Percentiles rank a stretch among this genome's conserved stretches.
Evolutionary conservation across 768 basidiomycete genomes (phyloP).

Genomic region (Russula dissimulans): DNA sequence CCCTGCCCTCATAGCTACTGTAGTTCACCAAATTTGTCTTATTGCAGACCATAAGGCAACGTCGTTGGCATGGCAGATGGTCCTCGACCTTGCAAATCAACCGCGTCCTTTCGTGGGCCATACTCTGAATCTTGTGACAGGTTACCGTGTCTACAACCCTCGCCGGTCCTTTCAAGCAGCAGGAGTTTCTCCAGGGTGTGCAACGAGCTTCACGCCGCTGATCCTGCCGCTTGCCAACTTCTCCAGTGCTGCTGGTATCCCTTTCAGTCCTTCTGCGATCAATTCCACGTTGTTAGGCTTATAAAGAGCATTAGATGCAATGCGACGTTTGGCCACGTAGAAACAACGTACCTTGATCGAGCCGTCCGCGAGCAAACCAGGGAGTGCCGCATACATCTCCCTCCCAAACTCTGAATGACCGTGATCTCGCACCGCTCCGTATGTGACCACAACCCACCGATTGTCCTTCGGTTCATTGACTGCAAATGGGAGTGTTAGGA

Average conservation of each 20-base stretch:
- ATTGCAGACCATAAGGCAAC: no score
- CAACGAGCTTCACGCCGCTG: slow-evolving; percentile 24
- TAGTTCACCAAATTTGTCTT: no score
- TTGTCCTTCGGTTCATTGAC: neutral
- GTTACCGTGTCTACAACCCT: no score
- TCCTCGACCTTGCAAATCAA: no score
- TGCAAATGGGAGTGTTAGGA: neutral
- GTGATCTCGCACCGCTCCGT: neutral
- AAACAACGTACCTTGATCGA: slow-evolving; percentile 10
- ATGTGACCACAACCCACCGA: neutral
- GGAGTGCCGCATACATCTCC: neutral
- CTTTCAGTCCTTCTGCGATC: slow-evolving; percentile 21
- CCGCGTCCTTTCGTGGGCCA: no score
- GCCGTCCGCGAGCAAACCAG: slow-evolving; percentile 6
- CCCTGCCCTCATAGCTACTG: no score
- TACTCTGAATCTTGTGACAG: no score
- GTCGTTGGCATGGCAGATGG: no score
- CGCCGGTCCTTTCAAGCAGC: neutral
- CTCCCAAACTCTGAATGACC: slow-evolving; percentile 1
- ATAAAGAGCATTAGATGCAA: neutral
- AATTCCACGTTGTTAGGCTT: slow-evolving; percentile 23
- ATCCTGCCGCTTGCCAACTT: slow-evolving; percentile 16
- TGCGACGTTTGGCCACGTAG: neutral
- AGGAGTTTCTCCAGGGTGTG: slow-evolving; percentile 1
- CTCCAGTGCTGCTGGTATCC: slow-evolving; percentile 21